Evolutionary conservation across 1,284 basidiomycete species (phyloP).

Genomic region (Ganoderma leucocontextum): DNA sequence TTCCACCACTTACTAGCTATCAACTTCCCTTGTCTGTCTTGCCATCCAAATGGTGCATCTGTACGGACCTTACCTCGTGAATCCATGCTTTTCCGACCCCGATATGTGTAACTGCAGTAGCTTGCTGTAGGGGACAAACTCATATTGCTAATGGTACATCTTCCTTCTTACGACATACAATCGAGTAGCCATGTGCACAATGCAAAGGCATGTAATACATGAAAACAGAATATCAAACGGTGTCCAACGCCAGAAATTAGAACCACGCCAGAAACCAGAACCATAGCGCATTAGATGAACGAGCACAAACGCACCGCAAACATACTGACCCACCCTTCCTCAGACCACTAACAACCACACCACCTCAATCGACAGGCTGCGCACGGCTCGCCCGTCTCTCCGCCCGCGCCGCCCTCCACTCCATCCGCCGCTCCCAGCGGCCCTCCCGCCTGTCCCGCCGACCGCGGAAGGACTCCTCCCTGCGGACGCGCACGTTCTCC

Average conservation of each 20-base stretch:
- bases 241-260: background rate
- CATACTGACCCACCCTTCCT: background rate
- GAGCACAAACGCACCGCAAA: background rate
- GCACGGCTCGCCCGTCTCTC: slow-evolving; percentile 24
- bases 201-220: slow-evolving; percentile 1
- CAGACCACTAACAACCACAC: background rate
- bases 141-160: slow-evolving; percentile 10
- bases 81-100: no score
- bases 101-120: no score
- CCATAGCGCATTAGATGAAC: background rate
- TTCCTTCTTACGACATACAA: slow-evolving; percentile 1
- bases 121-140: background rate
- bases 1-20: background rate
- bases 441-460: slow-evolving; percentile 17
- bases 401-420: slow-evolving; percentile 17
- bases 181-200: slow-evolving; percentile 5
- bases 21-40: no score
- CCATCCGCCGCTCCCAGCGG: slow-evolving; percentile 24
- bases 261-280: background rate
- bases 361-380: slow-evolving; percentile 15
- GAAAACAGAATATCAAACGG: slow-evolving; percentile 6
- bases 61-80: background rate
- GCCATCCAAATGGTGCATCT: no score
- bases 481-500: slow-evolving; percentile 41
- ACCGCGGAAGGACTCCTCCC: slow-evolving; percentile 23